phyloP scores from a whole-genome alignment of 257 asterid species.

The Thymus mandschuricus region DNA sequence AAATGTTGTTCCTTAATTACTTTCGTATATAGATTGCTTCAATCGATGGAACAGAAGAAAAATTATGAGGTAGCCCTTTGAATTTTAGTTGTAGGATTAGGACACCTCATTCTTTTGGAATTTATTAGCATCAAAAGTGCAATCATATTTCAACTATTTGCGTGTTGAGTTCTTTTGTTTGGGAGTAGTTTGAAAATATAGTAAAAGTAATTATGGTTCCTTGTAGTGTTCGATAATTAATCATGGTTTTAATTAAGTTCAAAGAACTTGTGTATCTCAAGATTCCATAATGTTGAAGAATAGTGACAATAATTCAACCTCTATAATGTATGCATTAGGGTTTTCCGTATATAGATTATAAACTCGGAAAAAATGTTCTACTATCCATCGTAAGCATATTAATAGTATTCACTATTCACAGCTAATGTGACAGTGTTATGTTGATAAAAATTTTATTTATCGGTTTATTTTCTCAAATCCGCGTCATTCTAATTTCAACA shows the following conservation, averaged over 20 bases:
- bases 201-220: not conserved
- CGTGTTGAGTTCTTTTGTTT: not conserved
- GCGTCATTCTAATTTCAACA: too few species aligned
- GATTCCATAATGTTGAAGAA: not conserved
- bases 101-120: conserved; percentile 33
- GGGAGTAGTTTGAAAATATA: too few species aligned
- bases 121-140: conserved; percentile 16
- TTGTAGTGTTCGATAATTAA: not conserved
- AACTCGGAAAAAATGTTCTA: too few species aligned
- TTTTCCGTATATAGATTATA: too few species aligned
- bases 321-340: not conserved
- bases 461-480: too few species aligned
- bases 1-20: conserved; percentile 38
- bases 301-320: not conserved
- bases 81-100: conserved; percentile 21
- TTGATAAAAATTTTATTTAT: too few species aligned
- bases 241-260: not conserved
- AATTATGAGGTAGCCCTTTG: not conserved
- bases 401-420: too few species aligned
- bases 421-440: too few species aligned
- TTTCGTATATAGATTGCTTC: conserved; percentile 37
- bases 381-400: too few species aligned
- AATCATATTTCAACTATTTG: conserved; percentile 30
- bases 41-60: conserved; percentile 11
- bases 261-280: not conserved